Base-by-base conservation (phyloP, 2,329 filamentous ascomycete species). In the Verticillium alfalfae region DNA sequence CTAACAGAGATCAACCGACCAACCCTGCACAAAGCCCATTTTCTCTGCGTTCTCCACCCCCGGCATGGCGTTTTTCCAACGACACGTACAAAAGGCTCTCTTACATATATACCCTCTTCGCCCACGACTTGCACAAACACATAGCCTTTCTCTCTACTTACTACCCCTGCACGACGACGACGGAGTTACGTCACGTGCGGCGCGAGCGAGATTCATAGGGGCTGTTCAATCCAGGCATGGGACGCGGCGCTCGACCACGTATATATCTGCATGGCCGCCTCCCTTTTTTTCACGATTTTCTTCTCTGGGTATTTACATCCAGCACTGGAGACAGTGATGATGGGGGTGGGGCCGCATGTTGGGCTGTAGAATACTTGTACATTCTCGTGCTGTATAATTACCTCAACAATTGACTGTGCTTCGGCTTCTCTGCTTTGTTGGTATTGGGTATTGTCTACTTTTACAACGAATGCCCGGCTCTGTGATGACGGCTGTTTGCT, bases 301-400 rank as follows among this genome's bases (percentile, higher is more conserved):
- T 34, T 58, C 57, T 49, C 57, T 39, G 45, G 38, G 39, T 13
- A 62, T 55, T 52, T 60, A 49, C 60, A 63, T 58, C 60, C 60
- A 52, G 34, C 58, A 62, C 58, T 31, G 56, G 62, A 64, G 52
- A 60, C 41, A 62, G 62, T 60, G 36, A 38, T 12, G 36, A 37
- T 36, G 36, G 34, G 55, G 4, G 34, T 57, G 55, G 45, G 36
- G 45, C 45, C 45, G 18, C 45, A 26, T 52, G 45, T 52, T 52
- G 45, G 45, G 45, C 45, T 52, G 45, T 52, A 64, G 36, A 41
- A 39, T 58, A 31, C 37, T 38, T 45, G 56, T 68, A 64, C 71
- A 73, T 73, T 74, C 68, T 72, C 70, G 67, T 75, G 71, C 70
- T 74, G 71, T 74, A 73, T 75, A 75, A 74, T 73, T 73, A 69